Base-by-base conservation (phyloP, 805 yeast genomes). In the Hanseniaspora mollemarum region DNA sequence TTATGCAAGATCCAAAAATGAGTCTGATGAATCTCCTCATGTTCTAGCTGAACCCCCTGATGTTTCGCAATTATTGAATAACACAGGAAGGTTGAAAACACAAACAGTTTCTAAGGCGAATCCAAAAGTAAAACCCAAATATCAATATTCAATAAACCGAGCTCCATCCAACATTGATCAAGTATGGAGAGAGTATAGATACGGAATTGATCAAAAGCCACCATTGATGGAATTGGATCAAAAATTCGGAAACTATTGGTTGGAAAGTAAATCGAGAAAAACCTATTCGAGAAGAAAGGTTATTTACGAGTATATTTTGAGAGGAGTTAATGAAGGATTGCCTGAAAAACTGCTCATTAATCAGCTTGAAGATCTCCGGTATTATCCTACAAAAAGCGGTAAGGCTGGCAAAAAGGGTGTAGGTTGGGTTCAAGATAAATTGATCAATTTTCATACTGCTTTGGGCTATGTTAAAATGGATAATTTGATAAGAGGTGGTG, bases 221-320 rank as follows among this genome's bases (percentile, higher is more conserved):
- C 63, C 73, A 1, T 66, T 71, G 15, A 62, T 64, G 50, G 62
- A 61, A 16, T 59, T 71, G n/a, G 73, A 71, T 49, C 65, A 65
- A 25, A 62, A 62, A 38, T 70, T 63, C 54, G 72, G 72, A 5
- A 66, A 69, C 44, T 62, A 66, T 32, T 71, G 75, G 75, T 59
- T 74, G 55, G 59, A 56, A 52, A 69, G 54, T 45, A 66, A 56
- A 53, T 66, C 62, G 56, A 62, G 61, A 36, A 67, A 61, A 58
- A 66, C 63, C 10, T 68, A 60, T 54, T 61, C 67, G 1, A 56
- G 71, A 46, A 56, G 71, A 38, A 66, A 66, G 51, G 58, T 68
- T 37, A 54, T 65, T 2, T 65, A 65, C 51, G 65, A 65, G 45
- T 65, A 62, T 53, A 65, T 65, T 22, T 37, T 63, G 31, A 61